Base-by-base conservation (phyloP, 495 filamentous ascomycete species). In the Neurospora sp. region DNA sequence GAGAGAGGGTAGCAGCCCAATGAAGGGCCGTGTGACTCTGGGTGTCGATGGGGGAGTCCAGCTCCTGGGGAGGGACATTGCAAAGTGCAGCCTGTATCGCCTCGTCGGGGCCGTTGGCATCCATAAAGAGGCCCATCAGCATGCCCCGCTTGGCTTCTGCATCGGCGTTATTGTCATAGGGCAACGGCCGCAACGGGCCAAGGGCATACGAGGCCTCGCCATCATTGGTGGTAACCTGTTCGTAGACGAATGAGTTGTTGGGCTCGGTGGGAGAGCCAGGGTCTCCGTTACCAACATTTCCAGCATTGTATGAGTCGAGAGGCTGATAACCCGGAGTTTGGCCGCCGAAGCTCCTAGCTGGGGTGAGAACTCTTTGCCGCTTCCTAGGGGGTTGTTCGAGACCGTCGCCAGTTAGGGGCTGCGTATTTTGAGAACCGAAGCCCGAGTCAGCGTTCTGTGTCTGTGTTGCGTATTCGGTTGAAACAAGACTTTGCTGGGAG, bases 1-100 rank as follows among this genome's bases (percentile, higher is more conserved):
- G 90, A n/a, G 92, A 93, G 68, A 98, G 86, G 45, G 95, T 97
- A 10, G 96, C 94, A n/a, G 95, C 96, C 96, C 96, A 99, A 77
- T 97, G 95, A 39, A 99, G 85, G 31, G 96, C 93, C 71, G 92
- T 97, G 79, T 97, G 94, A 31, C 90, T 89, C 71, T 92, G 92
- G 6, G 89, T 84, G 77, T 99, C 96, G 71, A 99, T 90, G 9
- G 96, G 95, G 39, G 93, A 88, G 77, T 99, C 96, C 39, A 98
- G 87, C 71, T 98, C 94, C 35, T 91, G 85, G 1, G 91, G 88
- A n/a, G 89, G 89, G 70, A 99, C 83, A 40, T 80, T 83, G 69
- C 83, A 84, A 16, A 89, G 76, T 40, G 82, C 79, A 37, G 82
- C 81, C 12, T 81, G 80, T 41, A 83, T 80, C 1, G 82, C 73